Evolutionary conservation across 495 filamentous ascomycete species (phyloP).

Genomic region (Xylaria venustula): DNA sequence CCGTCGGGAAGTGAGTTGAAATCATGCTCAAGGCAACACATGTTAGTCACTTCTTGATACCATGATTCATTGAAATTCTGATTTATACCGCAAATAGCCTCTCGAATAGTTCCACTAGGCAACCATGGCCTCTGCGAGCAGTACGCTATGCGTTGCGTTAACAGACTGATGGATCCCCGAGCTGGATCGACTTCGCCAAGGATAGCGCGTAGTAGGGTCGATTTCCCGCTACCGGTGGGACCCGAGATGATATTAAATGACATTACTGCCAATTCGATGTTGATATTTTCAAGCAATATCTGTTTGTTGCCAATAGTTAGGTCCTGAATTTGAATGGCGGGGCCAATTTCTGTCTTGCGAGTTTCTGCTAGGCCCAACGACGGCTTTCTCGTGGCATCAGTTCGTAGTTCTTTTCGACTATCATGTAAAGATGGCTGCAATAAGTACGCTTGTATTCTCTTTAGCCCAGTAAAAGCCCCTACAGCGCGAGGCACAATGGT

Average conservation of each 20-base stretch:
- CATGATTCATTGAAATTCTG: slow-evolving; percentile 36
- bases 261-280: slow-evolving; percentile 15
- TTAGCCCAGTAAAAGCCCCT: slow-evolving; percentile 30
- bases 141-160: slow-evolving; percentile 22
- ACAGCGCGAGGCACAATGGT: slow-evolving; percentile 36
- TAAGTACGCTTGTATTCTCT: slow-evolving; percentile 34
- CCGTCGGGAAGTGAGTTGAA: slow-evolving; percentile 54
- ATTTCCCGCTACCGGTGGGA: slow-evolving; percentile 43
- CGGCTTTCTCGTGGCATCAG: slow-evolving; percentile 4
- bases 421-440: slow-evolving; percentile 17
- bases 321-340: not conserved
- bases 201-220: slow-evolving; percentile 33
- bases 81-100: slow-evolving; percentile 36
- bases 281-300: slow-evolving; percentile 18
- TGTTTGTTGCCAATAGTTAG: slow-evolving; percentile 11
- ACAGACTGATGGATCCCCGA: slow-evolving; percentile 19
- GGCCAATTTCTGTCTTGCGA: not conserved
- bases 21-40: slow-evolving; percentile 58
- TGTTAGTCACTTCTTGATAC: slow-evolving; percentile 58
- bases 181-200: slow-evolving; percentile 36
- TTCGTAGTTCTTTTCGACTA: too few species aligned
- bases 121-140: slow-evolving; percentile 37
- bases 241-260: slow-evolving; percentile 29
- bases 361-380: too few species aligned
- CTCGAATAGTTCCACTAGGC: slow-evolving; percentile 37